Evolutionary conservation across 2,329 filamentous ascomycete species (phyloP).

Genomic region (Talaromyces sp.): DNA sequence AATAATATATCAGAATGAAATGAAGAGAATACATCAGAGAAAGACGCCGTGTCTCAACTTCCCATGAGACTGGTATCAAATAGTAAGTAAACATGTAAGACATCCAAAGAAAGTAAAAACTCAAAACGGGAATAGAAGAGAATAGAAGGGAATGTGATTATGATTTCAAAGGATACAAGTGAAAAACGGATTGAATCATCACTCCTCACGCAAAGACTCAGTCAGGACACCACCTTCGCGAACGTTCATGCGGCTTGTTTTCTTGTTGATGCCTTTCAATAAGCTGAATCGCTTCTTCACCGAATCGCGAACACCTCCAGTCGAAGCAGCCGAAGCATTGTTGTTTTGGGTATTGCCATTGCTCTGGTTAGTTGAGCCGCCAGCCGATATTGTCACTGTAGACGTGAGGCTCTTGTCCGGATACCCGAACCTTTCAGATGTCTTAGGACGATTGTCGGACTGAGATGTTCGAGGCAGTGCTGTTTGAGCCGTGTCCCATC

Average conservation of each 20-base stretch:
- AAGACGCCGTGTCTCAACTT: conserved; percentile 13
- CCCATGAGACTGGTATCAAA: conserved; percentile 18
- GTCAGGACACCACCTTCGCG: conserved; percentile 27
- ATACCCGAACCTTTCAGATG: conserved; percentile 27
- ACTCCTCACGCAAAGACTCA: conserved; percentile 37
- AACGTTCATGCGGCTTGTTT: conserved; percentile 57
- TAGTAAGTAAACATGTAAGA: conserved; percentile 10
- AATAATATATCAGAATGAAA: conserved; percentile 4
- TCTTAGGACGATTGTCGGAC: conserved; percentile 31
- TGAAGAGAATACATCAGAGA: neutral
- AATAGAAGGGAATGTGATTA: neutral
- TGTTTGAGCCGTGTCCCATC: conserved; percentile 32
- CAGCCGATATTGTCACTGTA: conserved; percentile 5
- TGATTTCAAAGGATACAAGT: neutral
- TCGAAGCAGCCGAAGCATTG: conserved; percentile 14
- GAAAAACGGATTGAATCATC: neutral
- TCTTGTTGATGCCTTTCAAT: conserved; percentile 67
- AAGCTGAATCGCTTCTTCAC: conserved; percentile 76
- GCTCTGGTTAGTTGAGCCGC: conserved; percentile 36
- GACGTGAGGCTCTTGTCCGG: conserved; percentile 16
- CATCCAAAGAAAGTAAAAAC: conserved; percentile 6
- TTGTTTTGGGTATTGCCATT: conserved; percentile 7
- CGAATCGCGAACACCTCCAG: conserved; percentile 51
- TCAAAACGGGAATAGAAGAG: neutral
- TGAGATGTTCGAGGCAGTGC: conserved; percentile 34